Base-by-base conservation (phyloP, 139 green algal species). In the Volvox africanus region DNA sequence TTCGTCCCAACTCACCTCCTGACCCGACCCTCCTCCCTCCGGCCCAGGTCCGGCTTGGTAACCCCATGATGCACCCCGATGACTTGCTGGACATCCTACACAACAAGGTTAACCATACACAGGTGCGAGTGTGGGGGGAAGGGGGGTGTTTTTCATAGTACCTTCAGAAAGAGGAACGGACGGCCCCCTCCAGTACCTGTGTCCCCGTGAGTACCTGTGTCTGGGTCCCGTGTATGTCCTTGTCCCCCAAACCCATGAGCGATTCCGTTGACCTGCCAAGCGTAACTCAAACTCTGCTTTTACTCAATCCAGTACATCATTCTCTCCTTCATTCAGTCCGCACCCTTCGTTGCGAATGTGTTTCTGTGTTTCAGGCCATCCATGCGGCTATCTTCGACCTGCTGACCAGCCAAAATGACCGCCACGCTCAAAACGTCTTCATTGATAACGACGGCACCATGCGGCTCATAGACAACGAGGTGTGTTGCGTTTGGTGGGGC, bases 51-150 rank as follows among this genome's bases (percentile, higher is more conserved):
- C 87, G 91, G 6, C 91, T 94, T 80, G 91, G 91, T 62, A 91
- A 92, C 50, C 91, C 91, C 44, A 94, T 94, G 91, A 94, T 94
- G 91, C 91, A 94, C 76, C 91, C 91, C 1, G 78, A 91, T 44
- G 71, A 94, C 67, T 82, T 94, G 36, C 77, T 94, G 73, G 82
- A 88, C 76, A 94, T 94, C 75, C 69, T 94, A 37, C 82, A 91
- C 81, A 80, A 93, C 73, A 92, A 87, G 65, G 44, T 94, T 69
- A 94, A 94, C 91, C 81, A 94, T 32, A 92, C 87, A 65, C 91
- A 94, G 82, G 91, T 92, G 44, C 32, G 86, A 14, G 37, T 30
- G 13, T n/a, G 36, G 36, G 16, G 33, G 62, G 62, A 69, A 19
- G 19, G 62, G 62, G 62, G 19, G 62, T 17, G 62, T n/a, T n/a